A percentile compares a stretch with the other conserved stretches of the same genome.
phyloP scores from a whole-genome alignment of 2,329 filamentous ascomycete species.

The Colletotrichum caudatum region DNA sequence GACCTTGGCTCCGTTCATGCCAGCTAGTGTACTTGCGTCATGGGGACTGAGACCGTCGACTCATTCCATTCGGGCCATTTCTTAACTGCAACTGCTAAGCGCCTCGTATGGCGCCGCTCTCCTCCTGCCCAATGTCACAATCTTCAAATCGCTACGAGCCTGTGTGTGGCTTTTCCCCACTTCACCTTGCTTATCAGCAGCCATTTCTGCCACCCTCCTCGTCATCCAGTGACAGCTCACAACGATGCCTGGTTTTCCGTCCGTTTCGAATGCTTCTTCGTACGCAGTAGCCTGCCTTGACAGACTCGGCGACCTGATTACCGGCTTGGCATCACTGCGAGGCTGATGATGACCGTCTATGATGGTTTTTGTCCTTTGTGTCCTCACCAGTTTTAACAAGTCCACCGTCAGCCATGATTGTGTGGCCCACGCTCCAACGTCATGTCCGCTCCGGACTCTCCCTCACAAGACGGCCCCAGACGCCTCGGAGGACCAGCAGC shows the following conservation, averaged over 20 bases:
- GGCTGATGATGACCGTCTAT: slow-evolving; percentile 20
- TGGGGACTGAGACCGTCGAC: neutral
- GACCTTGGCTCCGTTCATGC: slow-evolving; percentile 2
- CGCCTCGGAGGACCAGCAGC: neutral
- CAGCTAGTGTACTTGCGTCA: neutral
- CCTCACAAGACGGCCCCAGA: neutral
- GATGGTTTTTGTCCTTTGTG: slow-evolving; percentile 10
- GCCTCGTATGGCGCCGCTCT: slow-evolving; percentile 33
- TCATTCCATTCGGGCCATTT: slow-evolving; percentile 4
- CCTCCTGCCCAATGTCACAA: slow-evolving; percentile 29
- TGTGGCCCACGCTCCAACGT: neutral
- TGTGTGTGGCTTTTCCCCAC: slow-evolving; percentile 30
- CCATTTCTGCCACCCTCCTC: slow-evolving; percentile 1
- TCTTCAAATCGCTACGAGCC: slow-evolving; percentile 28
- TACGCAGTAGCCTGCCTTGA: neutral
- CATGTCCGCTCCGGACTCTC: neutral
- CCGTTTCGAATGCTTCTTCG: slow-evolving; percentile 19
- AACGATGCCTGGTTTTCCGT: slow-evolving; percentile 30
- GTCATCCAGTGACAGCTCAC: slow-evolving; percentile 29
- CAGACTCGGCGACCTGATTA: slow-evolving; percentile 13
- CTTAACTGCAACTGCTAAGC: slow-evolving; percentile 20
- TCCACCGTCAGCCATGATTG: neutral
- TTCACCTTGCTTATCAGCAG: slow-evolving; percentile 1
- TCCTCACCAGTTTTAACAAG: slow-evolving; percentile 2
- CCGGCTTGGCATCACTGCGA: slow-evolving; percentile 25